Percentiles rank a stretch among this genome's conserved stretches.
Evolutionary conservation across 2,329 filamentous ascomycete genomes (phyloP).

Genomic region (Samsoniella hepiali): DNA sequence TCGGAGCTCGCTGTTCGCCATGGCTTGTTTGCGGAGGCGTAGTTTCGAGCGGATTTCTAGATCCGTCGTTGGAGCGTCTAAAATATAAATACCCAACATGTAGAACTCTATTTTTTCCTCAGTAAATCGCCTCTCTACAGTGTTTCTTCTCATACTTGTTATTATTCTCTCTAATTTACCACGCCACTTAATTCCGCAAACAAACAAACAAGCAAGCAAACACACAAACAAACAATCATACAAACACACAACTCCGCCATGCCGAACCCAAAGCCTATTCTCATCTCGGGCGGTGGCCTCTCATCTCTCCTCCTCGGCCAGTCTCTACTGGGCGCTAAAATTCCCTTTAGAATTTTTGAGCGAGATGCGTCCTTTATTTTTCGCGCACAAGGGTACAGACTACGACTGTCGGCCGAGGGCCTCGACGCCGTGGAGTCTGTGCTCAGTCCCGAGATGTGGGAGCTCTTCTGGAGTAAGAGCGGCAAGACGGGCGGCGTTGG

Average conservation of each 20-base stretch:
- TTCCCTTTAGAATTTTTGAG: conserved; percentile 57
- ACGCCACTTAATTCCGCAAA: too few relatives aligned
- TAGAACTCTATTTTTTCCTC: neutral
- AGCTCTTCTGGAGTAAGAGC: conserved; percentile 56
- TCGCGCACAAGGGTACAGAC: conserved; percentile 60
- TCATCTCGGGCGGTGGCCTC: conserved; percentile 45
- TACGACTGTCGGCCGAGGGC: conserved; percentile 55
- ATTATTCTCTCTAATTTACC: too few relatives aligned
- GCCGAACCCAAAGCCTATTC: conserved; percentile 31
- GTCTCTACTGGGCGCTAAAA: conserved; percentile 37
- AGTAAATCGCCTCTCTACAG: neutral
- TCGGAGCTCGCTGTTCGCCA: conserved; percentile 1
- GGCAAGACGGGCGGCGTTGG: conserved; percentile 58
- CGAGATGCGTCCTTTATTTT: conserved; percentile 48
- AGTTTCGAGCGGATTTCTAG: too few relatives aligned
- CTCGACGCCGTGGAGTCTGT: conserved; percentile 59
- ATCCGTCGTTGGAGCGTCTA: neutral
- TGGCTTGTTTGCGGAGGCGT: neutral
- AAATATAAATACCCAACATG: neutral
- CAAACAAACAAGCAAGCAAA: too few relatives aligned
- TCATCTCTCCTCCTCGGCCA: conserved; percentile 44
- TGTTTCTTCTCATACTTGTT: neutral
- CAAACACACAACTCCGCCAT: neutral
- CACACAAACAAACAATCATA: neutral
- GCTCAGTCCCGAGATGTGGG: conserved; percentile 45